Percentiles rank a stretch among this genome's conserved stretches.
Conservation (phyloP, 2,329 filamentous ascomycete species). For the Teratosphaeria pseudoeucalypti region DNA sequence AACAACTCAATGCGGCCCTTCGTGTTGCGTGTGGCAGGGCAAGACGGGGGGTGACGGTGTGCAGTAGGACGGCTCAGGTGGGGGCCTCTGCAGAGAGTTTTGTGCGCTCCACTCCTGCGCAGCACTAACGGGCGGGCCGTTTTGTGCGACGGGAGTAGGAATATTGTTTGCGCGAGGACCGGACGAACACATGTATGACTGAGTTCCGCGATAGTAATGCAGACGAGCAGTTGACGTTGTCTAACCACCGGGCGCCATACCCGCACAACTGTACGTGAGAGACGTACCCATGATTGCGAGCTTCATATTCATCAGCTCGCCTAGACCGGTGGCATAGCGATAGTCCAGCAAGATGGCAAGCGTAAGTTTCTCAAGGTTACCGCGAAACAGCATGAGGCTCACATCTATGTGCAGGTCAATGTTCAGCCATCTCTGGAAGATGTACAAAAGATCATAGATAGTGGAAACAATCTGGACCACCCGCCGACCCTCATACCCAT, state of each 20-base stretch:
- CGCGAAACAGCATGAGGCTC: background rate
- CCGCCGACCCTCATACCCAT: slow-evolving; percentile 72
- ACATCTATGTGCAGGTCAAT: slow-evolving; percentile 25
- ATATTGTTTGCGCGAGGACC: background rate
- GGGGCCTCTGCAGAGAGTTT: background rate
- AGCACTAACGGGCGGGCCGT: background rate
- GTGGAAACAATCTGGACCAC: slow-evolving; percentile 41
- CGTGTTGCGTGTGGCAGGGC: background rate
- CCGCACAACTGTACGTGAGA: background rate
- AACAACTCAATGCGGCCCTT: background rate
- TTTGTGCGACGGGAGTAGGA: background rate
- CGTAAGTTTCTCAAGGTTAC: background rate
- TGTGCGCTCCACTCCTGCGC: background rate
- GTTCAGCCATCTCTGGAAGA: slow-evolving; percentile 53
- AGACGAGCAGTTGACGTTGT: background rate
- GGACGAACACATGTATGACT: background rate
- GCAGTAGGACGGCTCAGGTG: background rate
- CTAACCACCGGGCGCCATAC: background rate
- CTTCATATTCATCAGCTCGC: slow-evolving; percentile 25
- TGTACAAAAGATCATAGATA: slow-evolving; percentile 45
- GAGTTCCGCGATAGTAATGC: background rate
- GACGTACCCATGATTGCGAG: slow-evolving; percentile 1
- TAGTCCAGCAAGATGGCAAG: background rate
- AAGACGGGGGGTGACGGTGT: background rate
- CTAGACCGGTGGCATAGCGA: slow-evolving; percentile 20